Conservation (phyloP, 495 filamentous ascomycete genomes). For the Penicillium angulare region DNA sequence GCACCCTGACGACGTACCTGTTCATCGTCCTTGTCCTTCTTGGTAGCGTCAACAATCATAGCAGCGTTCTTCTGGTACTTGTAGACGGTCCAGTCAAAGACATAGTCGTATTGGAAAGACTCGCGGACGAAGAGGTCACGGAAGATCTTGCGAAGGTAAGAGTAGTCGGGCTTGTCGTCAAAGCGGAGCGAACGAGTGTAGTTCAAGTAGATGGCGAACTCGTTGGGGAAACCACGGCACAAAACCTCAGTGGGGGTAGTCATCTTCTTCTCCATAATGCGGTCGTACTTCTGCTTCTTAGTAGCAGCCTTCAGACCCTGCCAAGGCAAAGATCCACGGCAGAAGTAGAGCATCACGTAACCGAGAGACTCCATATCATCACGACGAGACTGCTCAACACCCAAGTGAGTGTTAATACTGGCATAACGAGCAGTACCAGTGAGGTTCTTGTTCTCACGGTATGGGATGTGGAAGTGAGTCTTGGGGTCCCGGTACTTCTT, state of each 20-base stretch:
- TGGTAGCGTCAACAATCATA: slow-evolving; percentile 76
- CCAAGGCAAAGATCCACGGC: slow-evolving; percentile 98
- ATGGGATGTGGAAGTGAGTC: slow-evolving; percentile 99
- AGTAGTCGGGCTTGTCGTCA: slow-evolving; percentile 99
- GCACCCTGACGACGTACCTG: slow-evolving; percentile 62
- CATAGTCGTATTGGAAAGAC: slow-evolving; percentile 99
- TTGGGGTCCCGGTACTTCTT: slow-evolving; percentile 99
- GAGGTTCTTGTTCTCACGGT: slow-evolving; percentile 99
- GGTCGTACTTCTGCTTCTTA: slow-evolving; percentile 99
- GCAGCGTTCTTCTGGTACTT: slow-evolving; percentile 99
- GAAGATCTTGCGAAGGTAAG: slow-evolving; percentile 99
- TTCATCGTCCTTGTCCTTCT: slow-evolving; percentile 73
- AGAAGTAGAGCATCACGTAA: slow-evolving; percentile 99
- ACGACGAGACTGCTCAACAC: slow-evolving; percentile 98
- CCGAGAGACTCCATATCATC: slow-evolving; percentile 99
- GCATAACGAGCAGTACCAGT: slow-evolving; percentile 99
- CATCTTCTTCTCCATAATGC: slow-evolving; percentile 99
- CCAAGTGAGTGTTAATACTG: slow-evolving; percentile 98
- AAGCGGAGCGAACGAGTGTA: slow-evolving; percentile 98
- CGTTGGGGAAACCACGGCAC: slow-evolving; percentile 98
- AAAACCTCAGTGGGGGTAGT: slow-evolving; percentile 98
- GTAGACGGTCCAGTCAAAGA: slow-evolving; percentile 99
- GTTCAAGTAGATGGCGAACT: slow-evolving; percentile 99
- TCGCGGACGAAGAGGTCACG: slow-evolving; percentile 98
- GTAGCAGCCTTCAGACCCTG: slow-evolving; percentile 99